A percentile compares a stretch with the other conserved stretches of the same genome.
Evolutionary conservation across 2,329 filamentous ascomycete genomes (phyloP).

Genomic region (Arachnopeziza araneosa): DNA sequence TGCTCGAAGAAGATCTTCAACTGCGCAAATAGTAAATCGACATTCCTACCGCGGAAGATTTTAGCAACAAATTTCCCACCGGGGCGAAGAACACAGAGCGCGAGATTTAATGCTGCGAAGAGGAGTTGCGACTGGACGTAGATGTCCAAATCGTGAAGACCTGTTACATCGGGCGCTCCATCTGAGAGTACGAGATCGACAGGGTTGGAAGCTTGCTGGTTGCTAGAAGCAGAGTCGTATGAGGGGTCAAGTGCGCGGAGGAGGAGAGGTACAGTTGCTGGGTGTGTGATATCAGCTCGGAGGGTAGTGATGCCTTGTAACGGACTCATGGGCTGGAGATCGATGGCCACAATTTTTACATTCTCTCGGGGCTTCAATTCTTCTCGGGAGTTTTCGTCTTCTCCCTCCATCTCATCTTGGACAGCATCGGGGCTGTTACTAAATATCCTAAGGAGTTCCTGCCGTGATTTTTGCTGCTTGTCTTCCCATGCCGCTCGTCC

Average conservation of each 20-base stretch:
- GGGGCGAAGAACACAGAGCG: constrained; percentile 84
- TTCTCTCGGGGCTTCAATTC: constrained; percentile 49
- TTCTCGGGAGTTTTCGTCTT: constrained; percentile 26
- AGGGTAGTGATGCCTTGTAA: constrained; percentile 88
- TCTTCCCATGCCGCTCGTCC: constrained; percentile 84
- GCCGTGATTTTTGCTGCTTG: constrained; percentile 61
- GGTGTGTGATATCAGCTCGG: constrained; percentile 94
- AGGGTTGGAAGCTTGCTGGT: constrained; percentile 59
- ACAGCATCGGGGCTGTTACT: background rate
- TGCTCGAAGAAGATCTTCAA: constrained; percentile 83
- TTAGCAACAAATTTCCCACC: constrained; percentile 97
- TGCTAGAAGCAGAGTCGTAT: constrained; percentile 44
- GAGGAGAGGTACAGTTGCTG: constrained; percentile 85
- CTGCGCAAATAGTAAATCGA: constrained; percentile 93
- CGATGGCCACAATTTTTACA: constrained; percentile 93
- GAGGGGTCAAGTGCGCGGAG: constrained; percentile 77
- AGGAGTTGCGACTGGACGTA: constrained; percentile 96
- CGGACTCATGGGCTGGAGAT: constrained; percentile 92
- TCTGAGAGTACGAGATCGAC: constrained; percentile 95
- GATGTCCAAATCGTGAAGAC: constrained; percentile 94
- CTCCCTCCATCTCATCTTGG: constrained; percentile 17
- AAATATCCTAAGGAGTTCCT: constrained; percentile 47
- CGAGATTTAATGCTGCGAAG: constrained; percentile 88
- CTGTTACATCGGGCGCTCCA: constrained; percentile 93
- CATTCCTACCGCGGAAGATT: constrained; percentile 90